These are phyloP conservation scores for Crithidia thermophila DNA, from an alignment of 208 protist species.

Conservation along the genomic window DNA sequence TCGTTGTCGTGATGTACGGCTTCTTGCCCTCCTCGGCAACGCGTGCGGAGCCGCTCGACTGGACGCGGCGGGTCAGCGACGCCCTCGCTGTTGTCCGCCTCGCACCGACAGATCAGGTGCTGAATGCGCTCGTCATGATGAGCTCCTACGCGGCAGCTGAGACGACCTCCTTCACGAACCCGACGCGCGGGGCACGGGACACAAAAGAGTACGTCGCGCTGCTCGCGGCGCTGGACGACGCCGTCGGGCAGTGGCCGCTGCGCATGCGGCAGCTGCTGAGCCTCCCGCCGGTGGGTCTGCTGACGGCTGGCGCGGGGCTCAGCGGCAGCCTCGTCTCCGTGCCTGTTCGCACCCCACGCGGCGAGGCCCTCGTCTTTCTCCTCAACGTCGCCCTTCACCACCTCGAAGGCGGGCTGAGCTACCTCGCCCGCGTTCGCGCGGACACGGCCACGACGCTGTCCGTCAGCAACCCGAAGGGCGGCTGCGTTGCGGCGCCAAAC, in stretches of 20 bases:
- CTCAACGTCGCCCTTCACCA: constrained; percentile 61
- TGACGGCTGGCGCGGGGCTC: constrained; percentile 2
- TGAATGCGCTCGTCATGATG: constrained; percentile 45
- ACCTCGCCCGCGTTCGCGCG: constrained; percentile 42
- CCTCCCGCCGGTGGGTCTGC: constrained; percentile 20
- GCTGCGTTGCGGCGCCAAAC: constrained; percentile 29
- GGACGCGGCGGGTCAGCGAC: constrained; percentile 36
- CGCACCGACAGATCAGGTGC: constrained; percentile 24
- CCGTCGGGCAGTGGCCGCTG: constrained; percentile 48
- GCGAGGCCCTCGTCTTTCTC: constrained; percentile 58
- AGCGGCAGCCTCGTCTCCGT: constrained; percentile 14
- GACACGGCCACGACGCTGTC: constrained; percentile 19
- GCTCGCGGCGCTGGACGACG: constrained; percentile 50
- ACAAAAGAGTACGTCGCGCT: constrained; percentile 44
- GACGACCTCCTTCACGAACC: constrained; percentile 35
- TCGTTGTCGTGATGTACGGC: constrained; percentile 16
- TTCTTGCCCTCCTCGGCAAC: constrained; percentile 32
- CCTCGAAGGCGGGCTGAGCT: constrained; percentile 41
- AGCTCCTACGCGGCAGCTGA: constrained; percentile 49
- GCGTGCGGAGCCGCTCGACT: constrained; percentile 43
- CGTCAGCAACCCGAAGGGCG: constrained; percentile 18
- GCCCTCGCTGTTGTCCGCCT: constrained; percentile 32
- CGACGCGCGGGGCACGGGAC: constrained; percentile 30
- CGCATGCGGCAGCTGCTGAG: constrained; percentile 37
- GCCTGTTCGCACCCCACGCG: constrained; percentile 27